Evolutionary conservation across 176 grass and related monocot genomes (phyloP), one percentile per base, ranked within the genome.

Genomic region (Oryza officinalis): DNA sequence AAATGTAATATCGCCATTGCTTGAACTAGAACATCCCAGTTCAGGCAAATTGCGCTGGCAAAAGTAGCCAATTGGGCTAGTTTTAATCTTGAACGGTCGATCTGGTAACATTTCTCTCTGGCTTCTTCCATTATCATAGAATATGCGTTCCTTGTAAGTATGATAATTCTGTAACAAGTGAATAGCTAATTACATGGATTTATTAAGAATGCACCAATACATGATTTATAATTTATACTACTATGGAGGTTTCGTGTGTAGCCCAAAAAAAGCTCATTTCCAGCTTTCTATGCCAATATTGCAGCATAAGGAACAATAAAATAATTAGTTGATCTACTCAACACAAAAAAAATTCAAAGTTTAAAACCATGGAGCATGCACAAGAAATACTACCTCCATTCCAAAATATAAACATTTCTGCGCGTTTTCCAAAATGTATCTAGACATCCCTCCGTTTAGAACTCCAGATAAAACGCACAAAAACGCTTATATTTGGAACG

Each of bases 101-200:
- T 72, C 66, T 67, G 7, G 5, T 23, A 52, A 18, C 35, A 20
- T 76, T 12, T 54, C 25, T 8, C 1, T 80, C 68, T 69, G 72
- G n/a, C 27, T 85, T 78, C 52, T 89, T 49, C 8, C 79, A 38
- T 27, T 89, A 26, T 72, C 37, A 59, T 38, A 4, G 9, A 13
- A 6, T 8, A 83, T 13, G 10, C 37, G 87, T 5, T 87, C 76
- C 57, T 20, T 77, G 59, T 77, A 84, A 28, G 37, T 15, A 13
- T 47, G 4, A 31, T 63, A 81, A 23, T 1, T 63, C 91, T 92
- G 72, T 28, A 92, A 81, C 69, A 43, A 61, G 23, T 72, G 14
- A 85, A 72, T 87, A 69, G 37, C 7, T 26, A 37, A 17, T 80
- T 65, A 40, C 26, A 50, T 5, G 57, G 20, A 32, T 70, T 76